phyloP scores from a whole-genome alignment of 495 filamentous ascomycete species.

The Penicillium verhagenii region DNA sequence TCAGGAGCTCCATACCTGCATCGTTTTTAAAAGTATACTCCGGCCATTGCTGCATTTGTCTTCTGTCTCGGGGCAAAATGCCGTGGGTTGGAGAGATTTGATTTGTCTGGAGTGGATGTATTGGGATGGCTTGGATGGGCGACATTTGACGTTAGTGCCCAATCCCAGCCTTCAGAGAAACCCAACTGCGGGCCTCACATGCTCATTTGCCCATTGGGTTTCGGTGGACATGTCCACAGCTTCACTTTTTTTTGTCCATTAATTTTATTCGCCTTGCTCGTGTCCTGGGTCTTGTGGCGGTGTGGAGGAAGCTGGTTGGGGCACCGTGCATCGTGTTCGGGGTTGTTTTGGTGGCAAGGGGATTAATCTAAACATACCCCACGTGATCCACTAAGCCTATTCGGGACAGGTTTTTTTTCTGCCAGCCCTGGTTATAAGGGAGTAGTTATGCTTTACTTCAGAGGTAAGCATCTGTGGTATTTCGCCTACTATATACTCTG shows the following conservation, averaged over 20 bases:
- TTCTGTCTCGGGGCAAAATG: not conserved
- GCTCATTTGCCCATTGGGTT: slow-evolving; percentile 13
- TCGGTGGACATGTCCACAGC: slow-evolving; percentile 8
- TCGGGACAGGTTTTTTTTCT: no score
- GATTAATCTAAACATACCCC: no score
- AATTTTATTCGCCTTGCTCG: not conserved
- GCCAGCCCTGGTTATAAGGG: no score
- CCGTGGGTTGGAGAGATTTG: slow-evolving; percentile 3
- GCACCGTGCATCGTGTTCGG: not conserved
- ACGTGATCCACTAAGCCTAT: no score
- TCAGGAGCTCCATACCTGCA: not conserved
- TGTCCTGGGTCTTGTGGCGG: slow-evolving; percentile 7
- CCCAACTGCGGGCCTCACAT: slow-evolving; percentile 22
- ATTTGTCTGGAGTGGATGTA: slow-evolving; percentile 5
- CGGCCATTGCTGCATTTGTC: not conserved
- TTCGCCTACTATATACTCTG: no score
- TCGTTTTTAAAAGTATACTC: slow-evolving; percentile 7
- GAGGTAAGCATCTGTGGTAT: no score
- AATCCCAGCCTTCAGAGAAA: slow-evolving; percentile 24
- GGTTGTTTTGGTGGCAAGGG: no score
- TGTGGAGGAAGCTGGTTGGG: slow-evolving; percentile 7
- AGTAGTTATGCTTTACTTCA: no score
- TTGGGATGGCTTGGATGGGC: slow-evolving; percentile 1
- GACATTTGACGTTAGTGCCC: slow-evolving; percentile 20
- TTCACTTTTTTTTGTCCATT: slow-evolving; percentile 14